Base-by-base conservation (phyloP, 257 asterid genomes). In the Ehretia macrophylla region DNA sequence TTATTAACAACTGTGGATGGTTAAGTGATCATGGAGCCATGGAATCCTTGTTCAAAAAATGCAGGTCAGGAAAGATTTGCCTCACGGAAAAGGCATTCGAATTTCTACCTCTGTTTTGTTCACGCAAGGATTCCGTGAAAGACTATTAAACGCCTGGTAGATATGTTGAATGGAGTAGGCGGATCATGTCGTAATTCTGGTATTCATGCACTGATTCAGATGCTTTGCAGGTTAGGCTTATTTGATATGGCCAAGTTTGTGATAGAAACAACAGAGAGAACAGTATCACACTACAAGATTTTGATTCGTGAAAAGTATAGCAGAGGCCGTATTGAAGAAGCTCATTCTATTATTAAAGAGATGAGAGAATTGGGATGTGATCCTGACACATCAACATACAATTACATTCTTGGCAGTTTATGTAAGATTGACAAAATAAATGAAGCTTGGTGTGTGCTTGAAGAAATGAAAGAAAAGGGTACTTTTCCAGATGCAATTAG, bases 201-300 rank as follows among this genome's bases (percentile, higher is more conserved):
- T 53, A 52, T 90, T 59, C 56, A 14, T 48, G 82, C 88, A 42
- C 65, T 90, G 77, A 60, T 85, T 53, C 80, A 83, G 79, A 83
- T 83, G 93, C 78, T 83, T 46, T 86, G 87, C 65, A 69, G 66
- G 51, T 56, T 78, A 56, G 80, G 74, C 74, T 48, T 65, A 75
- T 83, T 90, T 11, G 90, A 85, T 8, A 83, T 81, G 93, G 96
- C 96, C 54, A 76, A 51, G 61, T 76, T 74, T 74, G 93, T 83
- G 66, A 69, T 87, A 62, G 65, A 68, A 48, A 76, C 78, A 39
- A 76, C 90, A 0, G 83, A 65, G 69, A 66, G 69, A 59, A 83
- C 69, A 55, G 63, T 59, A 38, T 68, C 92, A 0, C 74, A 70
- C 72, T 83, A 72, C 67, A 52, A 78, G 56, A 73, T 84, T 63